phyloP scores from a whole-genome alignment of 768 basidiomycete genomes.

The Leccinum truebloodii region DNA sequence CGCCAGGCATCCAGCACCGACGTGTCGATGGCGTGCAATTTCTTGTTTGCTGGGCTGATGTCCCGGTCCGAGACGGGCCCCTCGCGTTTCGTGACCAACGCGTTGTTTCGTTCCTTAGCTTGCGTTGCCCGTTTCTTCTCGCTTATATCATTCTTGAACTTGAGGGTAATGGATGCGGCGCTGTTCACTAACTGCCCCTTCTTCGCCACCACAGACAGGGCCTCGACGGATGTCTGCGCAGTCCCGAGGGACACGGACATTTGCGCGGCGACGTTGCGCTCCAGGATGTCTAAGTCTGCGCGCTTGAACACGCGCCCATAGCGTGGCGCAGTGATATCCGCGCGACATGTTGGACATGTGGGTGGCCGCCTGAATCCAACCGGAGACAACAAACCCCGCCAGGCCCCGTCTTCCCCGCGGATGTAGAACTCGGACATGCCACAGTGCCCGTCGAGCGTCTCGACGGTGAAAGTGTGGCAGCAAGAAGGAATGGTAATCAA shows the following conservation, averaged over 20 bases:
- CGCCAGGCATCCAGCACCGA: slow-evolving; percentile 42
- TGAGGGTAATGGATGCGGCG: slow-evolving; percentile 17
- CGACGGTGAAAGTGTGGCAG: slow-evolving; percentile 67
- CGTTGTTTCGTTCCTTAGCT: slow-evolving; percentile 13
- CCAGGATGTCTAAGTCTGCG: slow-evolving; percentile 63
- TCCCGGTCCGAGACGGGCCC: slow-evolving; percentile 27
- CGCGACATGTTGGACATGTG: slow-evolving; percentile 58
- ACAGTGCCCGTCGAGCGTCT: slow-evolving; percentile 66
- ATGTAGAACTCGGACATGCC: slow-evolving; percentile 52
- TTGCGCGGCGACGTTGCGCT: slow-evolving; percentile 56
- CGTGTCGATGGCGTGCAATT: slow-evolving; percentile 33
- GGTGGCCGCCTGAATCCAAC: slow-evolving; percentile 43
- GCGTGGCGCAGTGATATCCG: slow-evolving; percentile 54
- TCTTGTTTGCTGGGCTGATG: slow-evolving; percentile 27
- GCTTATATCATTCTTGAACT: slow-evolving; percentile 12
- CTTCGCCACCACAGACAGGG: slow-evolving; percentile 28
- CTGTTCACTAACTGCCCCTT: slow-evolving; percentile 10
- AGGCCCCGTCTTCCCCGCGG: slow-evolving; percentile 35
- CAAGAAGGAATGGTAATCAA: slow-evolving; percentile 64
- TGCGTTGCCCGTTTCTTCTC: slow-evolving; percentile 6
- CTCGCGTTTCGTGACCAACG: slow-evolving; percentile 17
- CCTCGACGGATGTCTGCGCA: slow-evolving; percentile 31
- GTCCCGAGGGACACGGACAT: slow-evolving; percentile 48
- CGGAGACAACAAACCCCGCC: slow-evolving; percentile 47
- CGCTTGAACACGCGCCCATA: slow-evolving; percentile 65